These are phyloP conservation scores for Sordaria brevicollis DNA, from an alignment of 495 filamentous ascomycete species.

Conservation along the genomic window DNA sequence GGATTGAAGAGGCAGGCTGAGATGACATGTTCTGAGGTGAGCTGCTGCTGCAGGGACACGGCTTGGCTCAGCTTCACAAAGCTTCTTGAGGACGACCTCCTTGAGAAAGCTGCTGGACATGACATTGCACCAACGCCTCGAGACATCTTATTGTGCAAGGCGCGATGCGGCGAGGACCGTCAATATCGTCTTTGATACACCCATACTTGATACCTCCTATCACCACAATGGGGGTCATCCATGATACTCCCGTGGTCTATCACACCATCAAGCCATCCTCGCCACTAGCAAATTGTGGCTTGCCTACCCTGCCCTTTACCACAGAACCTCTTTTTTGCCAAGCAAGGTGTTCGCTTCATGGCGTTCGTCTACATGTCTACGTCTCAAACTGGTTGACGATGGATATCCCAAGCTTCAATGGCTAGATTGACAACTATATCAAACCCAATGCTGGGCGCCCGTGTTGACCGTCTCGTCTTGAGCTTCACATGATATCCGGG, in stretches of 20 bases:
- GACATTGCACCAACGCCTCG: not conserved
- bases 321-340: not conserved
- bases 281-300: not conserved
- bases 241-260: not conserved
- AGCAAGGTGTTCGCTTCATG: not conserved
- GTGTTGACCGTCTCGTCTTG: constrained; percentile 36
- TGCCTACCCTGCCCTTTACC: not conserved
- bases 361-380: not conserved
- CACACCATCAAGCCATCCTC: not conserved
- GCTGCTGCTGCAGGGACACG: not conserved
- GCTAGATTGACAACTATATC: constrained; percentile 25
- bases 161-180: not conserved
- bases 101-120: not conserved
- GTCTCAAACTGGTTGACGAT: constrained; percentile 18
- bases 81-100: not conserved
- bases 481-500: constrained; percentile 31
- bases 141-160: not conserved
- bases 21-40: not conserved
- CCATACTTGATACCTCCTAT: not conserved
- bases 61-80: not conserved
- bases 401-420: constrained; percentile 33
- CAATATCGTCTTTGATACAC: not conserved
- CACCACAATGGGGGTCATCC: not conserved
- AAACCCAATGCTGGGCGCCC: constrained; percentile 41
- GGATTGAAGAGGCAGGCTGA: not conserved